Conservation (phyloP, 768 basidiomycete species). For the Leccinum truebloodii region DNA sequence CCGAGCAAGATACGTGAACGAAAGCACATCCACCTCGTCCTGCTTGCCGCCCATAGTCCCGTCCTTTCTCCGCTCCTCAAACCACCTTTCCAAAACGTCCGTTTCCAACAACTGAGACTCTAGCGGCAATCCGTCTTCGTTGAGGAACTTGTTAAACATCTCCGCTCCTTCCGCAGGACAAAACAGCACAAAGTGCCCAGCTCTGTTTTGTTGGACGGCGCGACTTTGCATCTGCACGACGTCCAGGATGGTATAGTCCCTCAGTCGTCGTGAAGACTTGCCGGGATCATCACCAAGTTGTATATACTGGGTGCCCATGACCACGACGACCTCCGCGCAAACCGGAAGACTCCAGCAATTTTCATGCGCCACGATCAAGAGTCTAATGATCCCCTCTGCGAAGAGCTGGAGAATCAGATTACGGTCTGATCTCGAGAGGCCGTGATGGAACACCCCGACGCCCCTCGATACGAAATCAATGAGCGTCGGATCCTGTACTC, state of each 20-base stretch:
- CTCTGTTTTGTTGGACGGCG: slow-evolving; percentile 63
- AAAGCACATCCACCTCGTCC: slow-evolving; percentile 72
- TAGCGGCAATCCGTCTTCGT: slow-evolving; percentile 78
- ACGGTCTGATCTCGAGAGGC: slow-evolving; percentile 65
- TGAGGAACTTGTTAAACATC: slow-evolving; percentile 79
- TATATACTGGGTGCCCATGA: slow-evolving; percentile 91
- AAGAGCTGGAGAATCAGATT: slow-evolving; percentile 78
- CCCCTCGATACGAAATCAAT: slow-evolving; percentile 80
- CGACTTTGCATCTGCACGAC: slow-evolving; percentile 90
- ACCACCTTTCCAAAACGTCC: slow-evolving; percentile 50
- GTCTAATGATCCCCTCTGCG: slow-evolving; percentile 73
- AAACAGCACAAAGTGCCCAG: slow-evolving; percentile 79
- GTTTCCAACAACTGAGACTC: slow-evolving; percentile 75
- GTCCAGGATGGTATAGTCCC: slow-evolving; percentile 80
- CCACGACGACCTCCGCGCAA: slow-evolving; percentile 76
- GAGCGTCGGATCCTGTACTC: slow-evolving; percentile 63
- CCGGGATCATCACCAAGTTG: slow-evolving; percentile 41
- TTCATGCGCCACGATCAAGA: slow-evolving; percentile 81
- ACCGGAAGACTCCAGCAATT: slow-evolving; percentile 90
- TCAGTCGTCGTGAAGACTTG: slow-evolving; percentile 62
- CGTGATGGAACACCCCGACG: slow-evolving; percentile 84
- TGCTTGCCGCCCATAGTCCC: slow-evolving; percentile 52
- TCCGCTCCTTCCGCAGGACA: slow-evolving; percentile 88
- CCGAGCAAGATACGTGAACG: slow-evolving; percentile 77
- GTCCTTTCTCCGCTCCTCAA: slow-evolving; percentile 38